phyloP scores from a whole-genome alignment of 1,284 basidiomycete genomes.

The Fomitopsis palustris region DNA sequence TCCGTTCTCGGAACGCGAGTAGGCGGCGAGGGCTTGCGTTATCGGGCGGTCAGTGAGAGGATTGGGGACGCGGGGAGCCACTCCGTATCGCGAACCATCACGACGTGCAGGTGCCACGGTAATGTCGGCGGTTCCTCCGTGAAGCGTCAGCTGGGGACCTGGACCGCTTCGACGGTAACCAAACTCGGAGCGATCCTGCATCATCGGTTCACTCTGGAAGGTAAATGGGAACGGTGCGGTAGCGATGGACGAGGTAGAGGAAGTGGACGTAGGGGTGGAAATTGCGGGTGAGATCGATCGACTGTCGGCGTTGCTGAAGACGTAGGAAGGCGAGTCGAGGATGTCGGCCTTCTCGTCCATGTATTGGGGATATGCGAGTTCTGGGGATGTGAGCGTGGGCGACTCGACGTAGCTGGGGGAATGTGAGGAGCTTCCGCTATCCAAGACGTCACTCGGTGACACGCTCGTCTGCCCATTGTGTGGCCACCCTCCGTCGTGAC shows the following conservation, averaged over 20 bases:
- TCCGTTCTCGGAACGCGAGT: slow-evolving; percentile 48
- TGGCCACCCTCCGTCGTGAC: slow-evolving; percentile 54
- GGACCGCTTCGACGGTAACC: slow-evolving; percentile 58
- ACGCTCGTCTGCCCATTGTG: slow-evolving; percentile 23
- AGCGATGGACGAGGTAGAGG: slow-evolving; percentile 50
- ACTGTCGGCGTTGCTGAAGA: slow-evolving; percentile 50
- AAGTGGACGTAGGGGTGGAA: slow-evolving; percentile 63
- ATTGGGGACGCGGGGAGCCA: slow-evolving; percentile 41
- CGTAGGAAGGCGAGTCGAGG: slow-evolving; percentile 57
- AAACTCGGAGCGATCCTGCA: slow-evolving; percentile 58
- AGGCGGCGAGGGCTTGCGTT: slow-evolving; percentile 46
- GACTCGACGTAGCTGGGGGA: slow-evolving; percentile 56
- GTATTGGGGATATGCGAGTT: slow-evolving; percentile 54
- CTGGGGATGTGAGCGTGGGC: slow-evolving; percentile 53
- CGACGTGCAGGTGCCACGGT: slow-evolving; percentile 47
- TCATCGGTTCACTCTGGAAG: slow-evolving; percentile 46
- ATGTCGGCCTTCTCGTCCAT: slow-evolving; percentile 61
- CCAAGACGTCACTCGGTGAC: slow-evolving; percentile 20
- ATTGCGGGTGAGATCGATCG: slow-evolving; percentile 69
- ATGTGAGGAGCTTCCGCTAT: slow-evolving; percentile 44
- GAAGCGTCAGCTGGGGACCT: slow-evolving; percentile 58
- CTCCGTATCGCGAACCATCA: slow-evolving; percentile 59
- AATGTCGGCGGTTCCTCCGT: slow-evolving; percentile 69
- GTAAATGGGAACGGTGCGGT: slow-evolving; percentile 63
- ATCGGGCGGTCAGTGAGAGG: slow-evolving; percentile 47